These are phyloP conservation scores for Sapria himalayana DNA, from an alignment of 345 rosid species.

Conservation along the genomic window DNA sequence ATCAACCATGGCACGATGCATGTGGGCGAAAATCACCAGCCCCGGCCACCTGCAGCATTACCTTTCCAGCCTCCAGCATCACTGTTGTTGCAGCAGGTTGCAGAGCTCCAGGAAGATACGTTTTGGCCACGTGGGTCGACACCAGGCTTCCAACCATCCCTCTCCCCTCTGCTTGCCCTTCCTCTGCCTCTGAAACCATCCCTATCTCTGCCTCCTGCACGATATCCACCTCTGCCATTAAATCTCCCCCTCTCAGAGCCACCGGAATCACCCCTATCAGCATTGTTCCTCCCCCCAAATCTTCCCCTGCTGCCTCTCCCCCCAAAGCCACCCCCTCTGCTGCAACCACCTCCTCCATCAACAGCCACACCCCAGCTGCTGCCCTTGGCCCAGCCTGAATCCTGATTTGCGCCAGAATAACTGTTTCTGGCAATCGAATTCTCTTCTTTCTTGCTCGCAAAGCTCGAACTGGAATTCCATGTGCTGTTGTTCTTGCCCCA, in stretches of 20 bases:
- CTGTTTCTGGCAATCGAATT: no score
- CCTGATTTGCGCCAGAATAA: not conserved
- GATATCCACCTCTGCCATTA: not conserved
- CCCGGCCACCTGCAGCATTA: not conserved
- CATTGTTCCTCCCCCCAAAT: not conserved
- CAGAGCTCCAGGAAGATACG: no score
- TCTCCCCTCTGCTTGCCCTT: not conserved
- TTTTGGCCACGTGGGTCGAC: no score
- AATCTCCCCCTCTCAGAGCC: not conserved
- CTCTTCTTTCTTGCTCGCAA: no score
- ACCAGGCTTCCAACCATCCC: not conserved
- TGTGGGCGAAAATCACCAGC: not conserved
- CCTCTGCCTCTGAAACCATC: not conserved
- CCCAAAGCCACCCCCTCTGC: not conserved
- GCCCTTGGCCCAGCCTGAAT: not conserved
- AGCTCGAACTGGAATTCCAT: no score
- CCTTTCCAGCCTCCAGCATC: not conserved
- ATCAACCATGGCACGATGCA: not conserved
- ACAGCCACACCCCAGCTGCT: no score
- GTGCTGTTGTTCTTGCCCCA: no score
- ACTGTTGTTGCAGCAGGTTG: no score
- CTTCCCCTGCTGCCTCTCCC: not conserved
- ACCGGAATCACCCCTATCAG: not conserved
- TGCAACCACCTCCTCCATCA: no score
- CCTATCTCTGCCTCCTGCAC: not conserved